These are phyloP conservation scores for Arabidopsis arenosa DNA, from an alignment of 345 rosid genomes.

Conservation along the genomic window DNA sequence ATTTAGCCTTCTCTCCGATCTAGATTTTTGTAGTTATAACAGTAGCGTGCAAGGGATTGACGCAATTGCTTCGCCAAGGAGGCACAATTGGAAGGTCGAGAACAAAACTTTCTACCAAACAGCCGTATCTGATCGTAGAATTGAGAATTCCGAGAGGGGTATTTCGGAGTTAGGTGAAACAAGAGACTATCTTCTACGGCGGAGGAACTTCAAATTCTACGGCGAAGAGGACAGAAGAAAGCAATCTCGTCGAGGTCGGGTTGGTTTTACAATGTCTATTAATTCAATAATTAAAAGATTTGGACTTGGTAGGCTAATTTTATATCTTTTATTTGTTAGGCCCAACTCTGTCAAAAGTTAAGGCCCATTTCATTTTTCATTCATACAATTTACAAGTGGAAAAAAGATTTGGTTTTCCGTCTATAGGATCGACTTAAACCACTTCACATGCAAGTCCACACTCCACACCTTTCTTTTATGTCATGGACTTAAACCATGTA, in stretches of 20 bases:
- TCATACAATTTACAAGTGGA: too few relatives aligned
- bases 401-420: too few relatives aligned
- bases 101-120: conserved; percentile 2
- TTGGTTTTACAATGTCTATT: neutral
- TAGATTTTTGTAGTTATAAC: neutral
- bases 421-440: too few relatives aligned
- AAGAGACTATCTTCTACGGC: conserved; percentile 19
- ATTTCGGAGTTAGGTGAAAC: neutral
- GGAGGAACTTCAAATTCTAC: conserved; percentile 28
- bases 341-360: neutral
- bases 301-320: neutral
- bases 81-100: neutral
- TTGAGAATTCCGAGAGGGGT: neutral
- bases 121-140: neutral
- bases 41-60: conserved; percentile 27
- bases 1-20: conserved; percentile 23
- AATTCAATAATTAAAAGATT: neutral
- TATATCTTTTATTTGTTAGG: conserved; percentile 7
- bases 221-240: neutral
- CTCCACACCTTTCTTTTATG: too few relatives aligned
- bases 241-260: conserved; percentile 7
- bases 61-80: conserved; percentile 24
- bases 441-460: too few relatives aligned
- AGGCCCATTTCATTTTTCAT: neutral
- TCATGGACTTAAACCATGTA: too few relatives aligned